phyloP scores from a whole-genome alignment of 805 yeast genomes.

The Kuraishia molischiana region DNA sequence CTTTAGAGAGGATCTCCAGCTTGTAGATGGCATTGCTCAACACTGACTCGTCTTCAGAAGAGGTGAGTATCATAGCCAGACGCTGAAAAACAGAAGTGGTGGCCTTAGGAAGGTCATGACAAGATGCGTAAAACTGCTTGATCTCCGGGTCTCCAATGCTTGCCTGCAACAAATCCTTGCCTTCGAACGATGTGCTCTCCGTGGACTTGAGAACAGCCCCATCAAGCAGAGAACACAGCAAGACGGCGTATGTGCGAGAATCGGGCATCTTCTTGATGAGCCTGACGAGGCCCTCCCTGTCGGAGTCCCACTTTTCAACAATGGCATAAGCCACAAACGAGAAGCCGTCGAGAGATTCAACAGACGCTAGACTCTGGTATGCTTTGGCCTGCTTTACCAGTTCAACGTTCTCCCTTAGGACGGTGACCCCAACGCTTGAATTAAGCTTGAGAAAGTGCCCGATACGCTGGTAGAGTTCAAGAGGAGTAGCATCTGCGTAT shows the following conservation, averaged over 20 bases:
- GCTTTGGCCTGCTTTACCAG: slow-evolving; percentile 6
- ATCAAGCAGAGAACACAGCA: neutral
- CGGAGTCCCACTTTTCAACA: slow-evolving; percentile 8
- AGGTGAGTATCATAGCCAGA: too few species aligned
- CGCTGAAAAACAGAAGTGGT: too few species aligned
- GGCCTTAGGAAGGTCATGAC: too few species aligned
- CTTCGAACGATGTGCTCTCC: neutral
- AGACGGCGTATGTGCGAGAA: too few species aligned
- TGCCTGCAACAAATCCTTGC: neutral
- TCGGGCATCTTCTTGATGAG: slow-evolving; percentile 2
- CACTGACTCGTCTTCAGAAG: too few species aligned
- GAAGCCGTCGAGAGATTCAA: slow-evolving; percentile 14
- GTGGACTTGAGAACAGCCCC: neutral
- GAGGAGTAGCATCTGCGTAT: slow-evolving; percentile 19
- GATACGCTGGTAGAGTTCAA: slow-evolving; percentile 23
- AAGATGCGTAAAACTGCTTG: slow-evolving; percentile 7
- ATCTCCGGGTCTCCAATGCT: neutral
- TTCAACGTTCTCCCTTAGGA: slow-evolving; percentile 26
- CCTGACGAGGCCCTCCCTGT: slow-evolving; percentile 11
- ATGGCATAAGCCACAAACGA: neutral
- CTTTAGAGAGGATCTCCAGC: too few species aligned
- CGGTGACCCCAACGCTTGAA: slow-evolving; percentile 16
- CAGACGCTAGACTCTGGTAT: too few species aligned
- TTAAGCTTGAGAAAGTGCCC: slow-evolving; percentile 25
- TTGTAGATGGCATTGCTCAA: too few species aligned